Percentiles rank a stretch among this genome's conserved stretches.
Evolutionary conservation across 495 filamentous ascomycete species (phyloP).

Genomic region (Alectoria sarmentosa): DNA sequence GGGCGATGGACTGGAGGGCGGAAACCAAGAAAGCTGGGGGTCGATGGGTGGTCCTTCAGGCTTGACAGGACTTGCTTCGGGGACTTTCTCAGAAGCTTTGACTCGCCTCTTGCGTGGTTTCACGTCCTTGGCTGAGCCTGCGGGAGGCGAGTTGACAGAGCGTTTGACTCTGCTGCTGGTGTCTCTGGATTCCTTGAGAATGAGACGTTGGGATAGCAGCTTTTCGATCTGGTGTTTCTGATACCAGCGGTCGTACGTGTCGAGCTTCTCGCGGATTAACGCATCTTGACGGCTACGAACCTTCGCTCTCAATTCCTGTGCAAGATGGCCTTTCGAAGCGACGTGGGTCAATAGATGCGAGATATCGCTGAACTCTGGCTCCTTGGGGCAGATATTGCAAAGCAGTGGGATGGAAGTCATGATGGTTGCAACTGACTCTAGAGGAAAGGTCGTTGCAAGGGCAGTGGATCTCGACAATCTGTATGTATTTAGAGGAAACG

Average conservation of each 20-base stretch:
- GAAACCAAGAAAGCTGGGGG: conserved; percentile 20
- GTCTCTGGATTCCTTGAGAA: conserved; percentile 60
- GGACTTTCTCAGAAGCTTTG: background rate
- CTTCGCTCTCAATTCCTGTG: conserved; percentile 64
- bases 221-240: conserved; percentile 52
- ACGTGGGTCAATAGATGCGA: conserved; percentile 87
- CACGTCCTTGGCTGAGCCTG: background rate
- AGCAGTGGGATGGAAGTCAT: conserved; percentile 55
- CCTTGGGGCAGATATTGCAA: conserved; percentile 74
- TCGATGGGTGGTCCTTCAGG: conserved; percentile 19
- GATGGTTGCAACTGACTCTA: conserved; percentile 22
- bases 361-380: conserved; percentile 73
- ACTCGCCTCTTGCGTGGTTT: conserved; percentile 11
- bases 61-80: conserved; percentile 7
- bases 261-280: conserved; percentile 41
- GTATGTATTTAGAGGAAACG: conserved; percentile 11
- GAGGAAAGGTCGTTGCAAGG: conserved; percentile 23
- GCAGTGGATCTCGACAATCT: conserved; percentile 11
- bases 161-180: conserved; percentile 10
- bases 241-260: conserved; percentile 66
- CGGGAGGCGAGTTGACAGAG: background rate
- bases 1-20: background rate
- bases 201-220: conserved; percentile 63
- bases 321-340: conserved; percentile 75
- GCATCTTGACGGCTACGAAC: conserved; percentile 54